Conservation (phyloP, 768 basidiomycete genomes). For the Suillus spraguei region DNA sequence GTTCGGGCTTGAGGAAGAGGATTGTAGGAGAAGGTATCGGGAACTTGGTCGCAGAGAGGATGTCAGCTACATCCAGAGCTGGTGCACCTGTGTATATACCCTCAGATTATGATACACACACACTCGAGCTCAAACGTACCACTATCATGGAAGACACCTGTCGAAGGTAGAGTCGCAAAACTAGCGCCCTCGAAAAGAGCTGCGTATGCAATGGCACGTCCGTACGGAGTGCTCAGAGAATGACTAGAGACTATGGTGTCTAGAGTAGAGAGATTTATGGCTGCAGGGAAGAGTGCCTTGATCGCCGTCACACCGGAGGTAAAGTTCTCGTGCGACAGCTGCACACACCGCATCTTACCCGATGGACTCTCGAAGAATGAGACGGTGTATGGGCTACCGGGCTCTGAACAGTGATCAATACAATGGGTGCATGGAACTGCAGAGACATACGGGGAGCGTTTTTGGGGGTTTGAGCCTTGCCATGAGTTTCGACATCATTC, state of each 20-base stretch:
- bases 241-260: slow-evolving; percentile 82
- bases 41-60: slow-evolving; percentile 47
- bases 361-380: slow-evolving; percentile 59
- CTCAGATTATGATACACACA: slow-evolving; percentile 4
- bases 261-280: slow-evolving; percentile 63
- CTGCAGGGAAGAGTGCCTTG: slow-evolving; percentile 73
- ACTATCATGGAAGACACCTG: slow-evolving; percentile 49
- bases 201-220: slow-evolving; percentile 78
- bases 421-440: not conserved
- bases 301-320: slow-evolving; percentile 88
- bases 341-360: slow-evolving; percentile 59
- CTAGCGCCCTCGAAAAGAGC: slow-evolving; percentile 75
- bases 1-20: slow-evolving; percentile 69
- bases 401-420: slow-evolving; percentile 17
- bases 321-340: slow-evolving; percentile 81
- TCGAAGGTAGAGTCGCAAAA: slow-evolving; percentile 66
- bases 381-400: slow-evolving; percentile 67
- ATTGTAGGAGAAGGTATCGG: slow-evolving; percentile 78
- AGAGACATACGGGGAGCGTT: slow-evolving; percentile 53
- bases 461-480: slow-evolving; percentile 46
- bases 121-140: slow-evolving; percentile 26
- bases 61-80: slow-evolving; percentile 45
- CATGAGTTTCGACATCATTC: slow-evolving; percentile 71
- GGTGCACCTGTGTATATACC: not conserved
- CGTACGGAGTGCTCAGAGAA: slow-evolving; percentile 73